These are phyloP conservation scores for Plectranthus barbatus DNA, from an alignment of 257 asterid species.

Conservation along the genomic window DNA sequence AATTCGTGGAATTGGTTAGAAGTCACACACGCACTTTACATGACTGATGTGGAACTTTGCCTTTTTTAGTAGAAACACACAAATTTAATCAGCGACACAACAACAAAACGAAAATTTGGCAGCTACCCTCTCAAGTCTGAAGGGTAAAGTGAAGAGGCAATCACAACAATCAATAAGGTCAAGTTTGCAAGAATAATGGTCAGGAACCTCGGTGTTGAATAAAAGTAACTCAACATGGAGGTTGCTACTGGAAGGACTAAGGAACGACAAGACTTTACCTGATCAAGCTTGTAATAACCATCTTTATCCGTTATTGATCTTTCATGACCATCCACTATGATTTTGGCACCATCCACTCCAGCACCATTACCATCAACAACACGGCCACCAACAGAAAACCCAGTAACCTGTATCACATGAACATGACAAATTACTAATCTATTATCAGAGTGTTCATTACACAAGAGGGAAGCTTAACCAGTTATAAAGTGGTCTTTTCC, in stretches of 20 bases:
- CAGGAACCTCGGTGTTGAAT: neutral
- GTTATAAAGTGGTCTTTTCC: neutral
- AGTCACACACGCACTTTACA: neutral
- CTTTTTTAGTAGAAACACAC: neutral
- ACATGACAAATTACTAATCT: neutral
- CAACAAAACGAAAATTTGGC: neutral
- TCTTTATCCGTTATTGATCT: slow-evolving; percentile 73
- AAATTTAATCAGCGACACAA: neutral
- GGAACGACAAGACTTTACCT: slow-evolving; percentile 41
- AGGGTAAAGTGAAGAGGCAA: neutral
- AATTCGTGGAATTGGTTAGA: too few species aligned
- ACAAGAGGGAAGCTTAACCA: slow-evolving; percentile 4
- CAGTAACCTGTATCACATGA: slow-evolving; percentile 68
- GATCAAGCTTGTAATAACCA: slow-evolving; percentile 94
- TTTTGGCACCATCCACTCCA: slow-evolving; percentile 65
- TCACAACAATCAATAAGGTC: neutral
- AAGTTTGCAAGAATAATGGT: neutral
- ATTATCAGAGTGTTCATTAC: neutral
- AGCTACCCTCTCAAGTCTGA: neutral
- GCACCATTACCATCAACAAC: slow-evolving; percentile 76
- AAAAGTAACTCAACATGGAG: neutral
- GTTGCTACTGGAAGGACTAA: neutral
- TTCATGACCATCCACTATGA: slow-evolving; percentile 76
- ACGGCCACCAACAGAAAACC: slow-evolving; percentile 98
- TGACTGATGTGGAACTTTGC: neutral